Percentiles rank a stretch among this genome's conserved stretches.
These are phyloP conservation scores for Eimeria sp. DNA, from an alignment of 169 alveolate species.

Conservation along the genomic window DNA sequence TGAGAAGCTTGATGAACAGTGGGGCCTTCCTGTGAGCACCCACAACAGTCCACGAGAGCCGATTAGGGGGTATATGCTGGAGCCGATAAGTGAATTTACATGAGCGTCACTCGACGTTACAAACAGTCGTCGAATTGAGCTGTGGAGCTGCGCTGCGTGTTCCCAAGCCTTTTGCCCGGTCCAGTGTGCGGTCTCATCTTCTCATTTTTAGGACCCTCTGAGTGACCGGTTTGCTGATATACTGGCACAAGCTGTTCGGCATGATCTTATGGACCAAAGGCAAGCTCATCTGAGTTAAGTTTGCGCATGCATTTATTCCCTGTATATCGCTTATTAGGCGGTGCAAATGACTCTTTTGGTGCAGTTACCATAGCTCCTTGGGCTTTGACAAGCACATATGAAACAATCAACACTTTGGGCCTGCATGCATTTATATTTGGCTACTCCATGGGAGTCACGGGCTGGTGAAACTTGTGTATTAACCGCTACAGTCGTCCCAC, in stretches of 20 bases:
- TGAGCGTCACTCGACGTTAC: not conserved
- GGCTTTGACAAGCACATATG: not conserved
- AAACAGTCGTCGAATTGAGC: not conserved
- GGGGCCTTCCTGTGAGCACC: slow-evolving; percentile 65
- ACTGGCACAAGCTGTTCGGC: slow-evolving; percentile 79
- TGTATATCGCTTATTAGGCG: not conserved
- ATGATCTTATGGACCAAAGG: slow-evolving; percentile 84
- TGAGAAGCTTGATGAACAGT: slow-evolving; percentile 42
- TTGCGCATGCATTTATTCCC: not conserved
- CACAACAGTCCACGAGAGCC: not conserved
- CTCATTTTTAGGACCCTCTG: slow-evolving; percentile 27
- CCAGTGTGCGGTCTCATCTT: not conserved
- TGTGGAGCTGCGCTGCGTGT: not conserved
- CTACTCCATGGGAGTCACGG: not conserved
- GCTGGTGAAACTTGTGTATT: not conserved
- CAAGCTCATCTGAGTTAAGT: not conserved
- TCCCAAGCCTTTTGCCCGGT: not conserved
- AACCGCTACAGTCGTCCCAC: slow-evolving; percentile 82
- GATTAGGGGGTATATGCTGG: not conserved
- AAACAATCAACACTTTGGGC: not conserved
- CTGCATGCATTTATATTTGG: not conserved
- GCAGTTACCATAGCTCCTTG: not conserved
- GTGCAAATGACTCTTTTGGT: slow-evolving; percentile 2
- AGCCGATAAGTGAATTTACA: not conserved
- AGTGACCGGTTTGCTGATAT: slow-evolving; percentile 79